Conservation (phyloP, 371 early-diverging fungal genomes). For the Nosema muscidifuracis region DNA sequence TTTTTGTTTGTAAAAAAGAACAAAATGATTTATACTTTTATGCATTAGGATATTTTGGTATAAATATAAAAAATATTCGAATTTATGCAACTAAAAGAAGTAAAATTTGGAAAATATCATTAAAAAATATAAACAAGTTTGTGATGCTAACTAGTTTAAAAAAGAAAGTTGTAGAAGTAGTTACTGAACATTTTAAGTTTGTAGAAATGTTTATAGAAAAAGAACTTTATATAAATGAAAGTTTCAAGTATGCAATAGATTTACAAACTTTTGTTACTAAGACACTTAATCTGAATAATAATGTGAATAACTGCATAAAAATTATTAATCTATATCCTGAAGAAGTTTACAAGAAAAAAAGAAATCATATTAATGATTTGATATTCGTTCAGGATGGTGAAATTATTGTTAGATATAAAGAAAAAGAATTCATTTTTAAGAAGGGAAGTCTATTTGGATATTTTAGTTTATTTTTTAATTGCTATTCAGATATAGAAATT, state of each 20-base stretch:
- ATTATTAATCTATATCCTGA: neutral
- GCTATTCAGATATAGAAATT: neutral
- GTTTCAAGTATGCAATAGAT: neutral
- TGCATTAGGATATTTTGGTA: neutral
- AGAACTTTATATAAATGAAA: neutral
- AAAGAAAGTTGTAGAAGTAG: constrained; percentile 13
- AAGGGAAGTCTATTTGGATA: constrained; percentile 14
- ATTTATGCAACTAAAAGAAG: neutral
- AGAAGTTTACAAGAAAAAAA: neutral
- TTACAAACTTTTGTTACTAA: neutral
- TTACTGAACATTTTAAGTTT: constrained; percentile 1
- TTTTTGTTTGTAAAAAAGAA: constrained; percentile 21
- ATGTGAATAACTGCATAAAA: neutral
- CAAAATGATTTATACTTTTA: constrained; percentile 11
- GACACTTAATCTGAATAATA: neutral
- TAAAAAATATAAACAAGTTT: neutral
- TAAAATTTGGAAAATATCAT: neutral
- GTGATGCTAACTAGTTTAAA: constrained; percentile 8
- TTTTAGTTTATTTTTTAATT: constrained; percentile 29
- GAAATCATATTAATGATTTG: neutral
- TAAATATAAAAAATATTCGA: neutral
- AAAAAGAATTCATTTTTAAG: constrained; percentile 1
- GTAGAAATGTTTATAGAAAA: constrained; percentile 8
- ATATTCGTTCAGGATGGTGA: neutral
- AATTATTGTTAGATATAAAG: neutral